Evolutionary conservation across 2,329 filamentous ascomycete genomes (phyloP).

Genomic region (Colletotrichum tamarilloi): DNA sequence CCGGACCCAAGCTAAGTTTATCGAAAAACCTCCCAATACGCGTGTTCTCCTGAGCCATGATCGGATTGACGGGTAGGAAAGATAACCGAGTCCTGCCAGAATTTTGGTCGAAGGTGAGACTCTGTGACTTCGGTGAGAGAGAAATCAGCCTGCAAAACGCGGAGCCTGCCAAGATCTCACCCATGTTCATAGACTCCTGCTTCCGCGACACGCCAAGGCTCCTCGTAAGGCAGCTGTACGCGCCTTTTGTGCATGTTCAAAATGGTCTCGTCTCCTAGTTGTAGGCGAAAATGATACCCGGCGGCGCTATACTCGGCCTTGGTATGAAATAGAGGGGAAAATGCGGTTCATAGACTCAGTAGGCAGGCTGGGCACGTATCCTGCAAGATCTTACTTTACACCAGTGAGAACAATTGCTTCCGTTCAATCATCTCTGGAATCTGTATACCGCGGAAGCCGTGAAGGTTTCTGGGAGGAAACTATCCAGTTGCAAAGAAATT

Average conservation of each 20-base stretch:
- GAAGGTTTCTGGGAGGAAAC: neutral
- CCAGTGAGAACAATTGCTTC: too few relatives aligned
- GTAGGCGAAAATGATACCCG: too few relatives aligned
- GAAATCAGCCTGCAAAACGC: neutral
- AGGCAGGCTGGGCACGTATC: too few relatives aligned
- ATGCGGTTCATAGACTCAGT: too few relatives aligned
- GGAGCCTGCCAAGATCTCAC: neutral
- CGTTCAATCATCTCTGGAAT: too few relatives aligned
- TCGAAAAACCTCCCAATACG: neutral
- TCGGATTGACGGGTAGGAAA: neutral
- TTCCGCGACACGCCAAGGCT: neutral
- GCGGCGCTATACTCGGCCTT: neutral
- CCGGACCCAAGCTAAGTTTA: neutral
- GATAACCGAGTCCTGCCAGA: neutral
- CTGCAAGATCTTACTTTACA: too few relatives aligned
- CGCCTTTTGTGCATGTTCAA: neutral
- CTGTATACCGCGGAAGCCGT: neutral
- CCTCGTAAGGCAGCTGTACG: neutral
- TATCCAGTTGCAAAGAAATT: too few relatives aligned
- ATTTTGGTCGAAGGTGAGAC: neutral
- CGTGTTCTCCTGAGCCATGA: neutral
- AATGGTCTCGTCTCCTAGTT: too few relatives aligned
- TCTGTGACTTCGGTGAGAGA: neutral
- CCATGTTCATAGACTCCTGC: neutral
- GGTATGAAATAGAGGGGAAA: neutral